These are phyloP conservation scores for Croton setiger DNA, from an alignment of 441 rosid genomes.

Conservation along the genomic window DNA sequence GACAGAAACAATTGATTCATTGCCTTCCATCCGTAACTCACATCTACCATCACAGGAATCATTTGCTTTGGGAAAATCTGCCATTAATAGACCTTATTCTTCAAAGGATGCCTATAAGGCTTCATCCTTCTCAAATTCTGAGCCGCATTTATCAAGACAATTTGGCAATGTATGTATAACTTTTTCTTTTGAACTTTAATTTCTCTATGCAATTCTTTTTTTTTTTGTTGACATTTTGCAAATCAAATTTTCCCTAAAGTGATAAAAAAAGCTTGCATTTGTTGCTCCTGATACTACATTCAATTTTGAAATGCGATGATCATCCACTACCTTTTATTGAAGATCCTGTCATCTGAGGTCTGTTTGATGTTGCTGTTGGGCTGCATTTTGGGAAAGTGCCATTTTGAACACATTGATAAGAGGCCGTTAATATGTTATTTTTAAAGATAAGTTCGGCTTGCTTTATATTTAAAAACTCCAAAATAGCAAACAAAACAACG, in stretches of 20 bases:
- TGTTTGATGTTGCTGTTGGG: background rate
- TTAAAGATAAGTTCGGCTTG: background rate
- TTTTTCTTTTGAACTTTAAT: background rate
- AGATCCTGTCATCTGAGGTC: background rate
- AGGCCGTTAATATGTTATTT: background rate
- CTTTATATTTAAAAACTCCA: background rate
- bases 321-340: background rate
- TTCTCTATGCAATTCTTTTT: background rate
- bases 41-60: slow-evolving; percentile 54
- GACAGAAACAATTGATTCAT: slow-evolving; percentile 49
- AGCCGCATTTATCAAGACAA: slow-evolving; percentile 63
- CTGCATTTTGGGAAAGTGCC: no score
- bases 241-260: background rate
- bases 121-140: slow-evolving; percentile 37
- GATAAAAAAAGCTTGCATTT: background rate
- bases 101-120: slow-evolving; percentile 39
- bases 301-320: background rate
- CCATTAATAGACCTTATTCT: slow-evolving; percentile 35
- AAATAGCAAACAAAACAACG: background rate
- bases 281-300: background rate
- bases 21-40: slow-evolving; percentile 50
- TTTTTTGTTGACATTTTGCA: background rate
- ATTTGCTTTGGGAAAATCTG: slow-evolving; percentile 49
- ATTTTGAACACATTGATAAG: background rate
- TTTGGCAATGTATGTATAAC: slow-evolving; percentile 57